Conservation (phyloP, 768 basidiomycete species). For the Clitopilus passeckerianus region DNA sequence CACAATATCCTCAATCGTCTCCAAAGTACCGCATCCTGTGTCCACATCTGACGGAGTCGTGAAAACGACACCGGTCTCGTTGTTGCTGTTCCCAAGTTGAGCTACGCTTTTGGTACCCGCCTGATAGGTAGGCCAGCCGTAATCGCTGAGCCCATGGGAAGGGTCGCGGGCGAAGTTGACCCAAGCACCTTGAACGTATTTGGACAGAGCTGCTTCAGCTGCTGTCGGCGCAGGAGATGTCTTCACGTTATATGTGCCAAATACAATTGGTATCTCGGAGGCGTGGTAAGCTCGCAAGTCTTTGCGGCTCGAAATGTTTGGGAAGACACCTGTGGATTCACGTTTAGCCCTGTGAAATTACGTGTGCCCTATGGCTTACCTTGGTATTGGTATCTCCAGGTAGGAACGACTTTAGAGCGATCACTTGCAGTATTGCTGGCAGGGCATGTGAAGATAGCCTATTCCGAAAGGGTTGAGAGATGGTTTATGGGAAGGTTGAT, state of each 20-base stretch:
- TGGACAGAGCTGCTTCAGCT: conserved; percentile 24
- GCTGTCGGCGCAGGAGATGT: conserved; percentile 17
- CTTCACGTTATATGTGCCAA: conserved; percentile 24
- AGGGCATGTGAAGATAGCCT: conserved; percentile 24
- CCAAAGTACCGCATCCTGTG: not conserved
- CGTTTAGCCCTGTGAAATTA: not conserved
- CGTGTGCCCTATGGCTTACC: not conserved
- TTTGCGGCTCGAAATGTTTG: conserved; percentile 23
- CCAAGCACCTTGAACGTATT: conserved; percentile 29
- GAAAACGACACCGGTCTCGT: not conserved
- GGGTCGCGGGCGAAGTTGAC: conserved; percentile 32
- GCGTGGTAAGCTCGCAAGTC: conserved; percentile 29
- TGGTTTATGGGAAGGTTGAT: conserved; percentile 17
- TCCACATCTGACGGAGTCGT: not conserved
- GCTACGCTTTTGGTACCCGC: not conserved
- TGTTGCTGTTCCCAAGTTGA: not conserved
- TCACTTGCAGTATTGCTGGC: conserved; percentile 19
- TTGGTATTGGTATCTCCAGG: conserved; percentile 13
- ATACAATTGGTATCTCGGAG: conserved; percentile 30
- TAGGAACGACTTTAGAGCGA: conserved; percentile 20
- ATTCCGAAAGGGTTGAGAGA: conserved; percentile 7
- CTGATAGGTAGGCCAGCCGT: conserved; percentile 13
- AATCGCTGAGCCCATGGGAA: conserved; percentile 12
- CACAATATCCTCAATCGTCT: not conserved
- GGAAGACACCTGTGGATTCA: conserved; percentile 19